Evolutionary conservation across 1,139 yeast genomes (phyloP).

Genomic region (Arxiozyma slooffiae): DNA sequence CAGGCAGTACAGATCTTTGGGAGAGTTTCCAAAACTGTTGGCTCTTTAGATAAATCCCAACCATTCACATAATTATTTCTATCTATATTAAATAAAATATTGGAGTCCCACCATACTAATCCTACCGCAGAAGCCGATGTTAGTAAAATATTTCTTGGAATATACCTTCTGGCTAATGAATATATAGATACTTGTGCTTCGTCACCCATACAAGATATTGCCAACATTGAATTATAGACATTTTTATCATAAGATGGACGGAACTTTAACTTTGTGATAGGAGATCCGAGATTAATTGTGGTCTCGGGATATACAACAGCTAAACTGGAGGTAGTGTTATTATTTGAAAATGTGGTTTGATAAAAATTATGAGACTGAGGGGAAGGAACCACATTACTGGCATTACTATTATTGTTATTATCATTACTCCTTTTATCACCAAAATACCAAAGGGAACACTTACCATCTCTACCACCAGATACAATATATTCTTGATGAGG

Average conservation of each 20-base stretch:
- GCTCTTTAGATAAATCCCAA: constrained; percentile 27
- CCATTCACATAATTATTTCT: constrained; percentile 27
- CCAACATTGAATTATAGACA: constrained; percentile 49
- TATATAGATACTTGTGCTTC: constrained; percentile 68
- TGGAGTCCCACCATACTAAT: constrained; percentile 30
- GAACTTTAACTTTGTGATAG: constrained; percentile 46
- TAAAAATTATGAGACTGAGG: constrained; percentile 8
- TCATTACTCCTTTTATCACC: constrained; percentile 25
- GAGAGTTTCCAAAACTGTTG: constrained; percentile 26
- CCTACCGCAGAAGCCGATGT: constrained; percentile 28
- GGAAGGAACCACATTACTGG: constrained; percentile 7
- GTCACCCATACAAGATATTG: constrained; percentile 67
- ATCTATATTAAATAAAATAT: constrained; percentile 27
- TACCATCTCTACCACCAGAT: constrained; percentile 85
- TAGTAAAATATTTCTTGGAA: constrained; percentile 51
- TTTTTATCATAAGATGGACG: constrained; percentile 36
- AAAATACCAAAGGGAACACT: constrained; percentile 30
- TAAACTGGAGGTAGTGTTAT: constrained; percentile 21
- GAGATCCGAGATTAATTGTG: constrained; percentile 63
- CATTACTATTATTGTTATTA: not conserved
- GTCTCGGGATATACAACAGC: constrained; percentile 46
- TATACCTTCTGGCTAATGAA: constrained; percentile 60
- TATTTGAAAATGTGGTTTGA: constrained; percentile 9
- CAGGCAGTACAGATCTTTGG: constrained; percentile 23
- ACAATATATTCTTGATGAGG: constrained; percentile 72